Evolutionary conservation across 2,329 filamentous ascomycete species (phyloP).

Genomic region (Fusarium guadeloupense): DNA sequence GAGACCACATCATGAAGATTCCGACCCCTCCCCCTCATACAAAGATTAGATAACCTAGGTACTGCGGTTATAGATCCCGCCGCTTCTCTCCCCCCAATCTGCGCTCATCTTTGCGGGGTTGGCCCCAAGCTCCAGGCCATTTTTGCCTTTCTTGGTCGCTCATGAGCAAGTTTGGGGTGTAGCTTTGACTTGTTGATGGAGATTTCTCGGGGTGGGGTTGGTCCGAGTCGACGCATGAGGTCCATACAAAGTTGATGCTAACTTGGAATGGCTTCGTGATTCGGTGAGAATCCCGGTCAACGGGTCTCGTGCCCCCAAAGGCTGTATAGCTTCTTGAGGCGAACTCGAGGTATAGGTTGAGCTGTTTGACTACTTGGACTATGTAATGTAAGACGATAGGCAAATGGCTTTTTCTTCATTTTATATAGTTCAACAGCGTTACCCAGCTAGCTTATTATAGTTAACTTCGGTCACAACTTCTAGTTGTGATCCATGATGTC

Average conservation of each 20-base stretch:
- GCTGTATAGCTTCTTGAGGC: background rate
- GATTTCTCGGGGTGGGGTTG: slow-evolving; percentile 43
- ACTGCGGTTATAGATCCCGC: slow-evolving; percentile 1
- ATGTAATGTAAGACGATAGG: background rate
- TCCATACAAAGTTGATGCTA: slow-evolving; percentile 16
- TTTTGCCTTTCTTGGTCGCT: background rate
- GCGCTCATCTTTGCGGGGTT: slow-evolving; percentile 38
- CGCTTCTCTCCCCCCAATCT: slow-evolving; percentile 20
- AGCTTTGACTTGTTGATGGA: slow-evolving; percentile 20
- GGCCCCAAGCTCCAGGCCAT: slow-evolving; percentile 1
- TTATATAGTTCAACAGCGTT: background rate
- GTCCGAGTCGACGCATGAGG: slow-evolving; percentile 30
- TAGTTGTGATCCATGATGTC: background rate
- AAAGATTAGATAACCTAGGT: background rate
- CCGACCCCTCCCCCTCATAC: slow-evolving; percentile 7
- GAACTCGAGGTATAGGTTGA: no score
- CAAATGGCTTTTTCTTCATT: background rate
- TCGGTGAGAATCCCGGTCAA: slow-evolving; percentile 41
- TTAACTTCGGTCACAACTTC: background rate
- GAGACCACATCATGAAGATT: slow-evolving; percentile 34
- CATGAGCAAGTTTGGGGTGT: slow-evolving; percentile 32
- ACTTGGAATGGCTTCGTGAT: background rate
- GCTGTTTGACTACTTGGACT: no score
- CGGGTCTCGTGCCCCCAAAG: slow-evolving; percentile 31
- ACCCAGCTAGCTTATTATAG: background rate